These are phyloP conservation scores for Chytridium lagenaria DNA, from an alignment of 371 early-diverging fungal species.

Conservation along the genomic window DNA sequence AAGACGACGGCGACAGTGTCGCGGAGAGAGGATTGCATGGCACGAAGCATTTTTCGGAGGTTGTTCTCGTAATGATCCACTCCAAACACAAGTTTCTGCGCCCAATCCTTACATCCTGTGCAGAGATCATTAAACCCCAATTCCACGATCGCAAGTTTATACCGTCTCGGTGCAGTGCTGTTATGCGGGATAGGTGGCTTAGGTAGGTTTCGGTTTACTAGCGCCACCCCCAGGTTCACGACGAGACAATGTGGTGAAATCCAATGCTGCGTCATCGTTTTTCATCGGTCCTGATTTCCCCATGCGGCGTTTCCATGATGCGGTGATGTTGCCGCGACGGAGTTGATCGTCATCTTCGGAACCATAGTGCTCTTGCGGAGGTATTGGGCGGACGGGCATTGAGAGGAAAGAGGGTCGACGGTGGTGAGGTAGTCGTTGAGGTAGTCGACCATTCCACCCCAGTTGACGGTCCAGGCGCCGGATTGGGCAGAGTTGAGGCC, in stretches of 20 bases:
- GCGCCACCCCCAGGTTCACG: too few relatives aligned
- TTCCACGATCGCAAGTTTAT: conserved; percentile 16
- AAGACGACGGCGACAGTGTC: conserved; percentile 16
- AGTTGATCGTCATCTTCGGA: too few relatives aligned
- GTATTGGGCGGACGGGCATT: too few relatives aligned
- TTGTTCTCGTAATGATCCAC: conserved; percentile 24
- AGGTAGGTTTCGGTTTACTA: too few relatives aligned
- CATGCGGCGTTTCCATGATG: too few relatives aligned
- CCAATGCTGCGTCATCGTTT: too few relatives aligned
- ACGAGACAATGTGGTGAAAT: too few relatives aligned
- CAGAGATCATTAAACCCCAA: conserved; percentile 32
- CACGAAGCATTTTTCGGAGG: background rate
- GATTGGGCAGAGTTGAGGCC: conserved; percentile 32
- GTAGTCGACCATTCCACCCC: conserved; percentile 12
- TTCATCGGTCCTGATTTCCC: too few relatives aligned
- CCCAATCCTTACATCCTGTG: conserved; percentile 21
- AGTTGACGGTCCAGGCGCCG: conserved; percentile 23
- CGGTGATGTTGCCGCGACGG: too few relatives aligned
- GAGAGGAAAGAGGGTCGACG: conserved; percentile 21
- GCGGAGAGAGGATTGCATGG: background rate
- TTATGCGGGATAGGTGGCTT: too few relatives aligned
- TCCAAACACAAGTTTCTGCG: conserved; percentile 9
- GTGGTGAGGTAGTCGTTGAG: conserved; percentile 10
- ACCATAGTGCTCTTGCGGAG: too few relatives aligned
- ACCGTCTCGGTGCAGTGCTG: background rate